A percentile compares a stretch with the other conserved stretches of the same genome.
phyloP scores from a whole-genome alignment of 306 rosid genomes.

The Acacia crassicarpa region DNA sequence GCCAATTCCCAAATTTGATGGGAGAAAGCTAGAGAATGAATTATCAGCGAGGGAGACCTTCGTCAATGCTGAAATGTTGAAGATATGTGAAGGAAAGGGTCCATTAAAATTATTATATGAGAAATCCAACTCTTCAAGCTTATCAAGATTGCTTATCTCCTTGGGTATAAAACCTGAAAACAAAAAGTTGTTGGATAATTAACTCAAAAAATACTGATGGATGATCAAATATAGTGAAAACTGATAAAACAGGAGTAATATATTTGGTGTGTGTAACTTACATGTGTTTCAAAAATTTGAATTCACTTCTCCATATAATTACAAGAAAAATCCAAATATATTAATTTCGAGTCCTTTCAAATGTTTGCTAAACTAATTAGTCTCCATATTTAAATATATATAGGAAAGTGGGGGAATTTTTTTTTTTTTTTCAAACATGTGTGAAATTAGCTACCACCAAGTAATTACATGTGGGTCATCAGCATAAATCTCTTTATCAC shows the following conservation, averaged over 20 bases:
- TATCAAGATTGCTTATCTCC: not conserved
- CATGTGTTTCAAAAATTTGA: no score
- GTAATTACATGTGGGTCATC: no score
- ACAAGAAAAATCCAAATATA: not conserved
- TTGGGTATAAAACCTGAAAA: not conserved
- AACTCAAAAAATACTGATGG: not conserved
- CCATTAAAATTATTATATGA: not conserved
- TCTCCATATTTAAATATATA: no score
- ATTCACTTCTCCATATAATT: no score
- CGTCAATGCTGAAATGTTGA: constrained; percentile 28
- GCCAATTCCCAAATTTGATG: not conserved
- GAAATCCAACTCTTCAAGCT: not conserved
- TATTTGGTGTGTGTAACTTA: no score
- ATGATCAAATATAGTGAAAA: no score
- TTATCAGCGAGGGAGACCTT: not conserved
- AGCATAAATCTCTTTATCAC: no score
- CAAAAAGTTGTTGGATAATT: not conserved
- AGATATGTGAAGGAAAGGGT: constrained; percentile 7
- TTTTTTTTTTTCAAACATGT: not conserved
- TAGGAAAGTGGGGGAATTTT: not conserved
- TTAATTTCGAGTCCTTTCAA: not conserved
- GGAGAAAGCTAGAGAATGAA: not conserved
- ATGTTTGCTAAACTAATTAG: not conserved
- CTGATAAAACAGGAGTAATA: not conserved
- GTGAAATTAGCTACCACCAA: no score